Percentiles rank a stretch among this genome's conserved stretches.
Conservation (phyloP, 2,329 filamentous ascomycete genomes). For the Colletotrichum phormii region DNA sequence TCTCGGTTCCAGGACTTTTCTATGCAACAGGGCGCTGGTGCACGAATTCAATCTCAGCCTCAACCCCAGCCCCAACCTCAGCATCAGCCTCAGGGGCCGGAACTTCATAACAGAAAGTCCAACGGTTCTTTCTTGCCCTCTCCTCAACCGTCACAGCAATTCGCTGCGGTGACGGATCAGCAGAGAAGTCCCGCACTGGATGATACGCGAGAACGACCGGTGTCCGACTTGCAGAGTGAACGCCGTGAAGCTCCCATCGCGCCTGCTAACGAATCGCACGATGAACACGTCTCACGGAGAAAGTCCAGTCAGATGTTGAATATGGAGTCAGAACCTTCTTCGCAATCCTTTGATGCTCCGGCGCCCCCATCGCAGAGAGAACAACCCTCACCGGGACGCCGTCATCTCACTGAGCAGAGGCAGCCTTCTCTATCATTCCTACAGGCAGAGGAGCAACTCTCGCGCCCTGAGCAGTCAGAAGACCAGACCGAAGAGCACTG, state of each 20-base stretch:
- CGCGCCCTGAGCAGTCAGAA: neutral
- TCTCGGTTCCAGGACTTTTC: slow-evolving; percentile 8
- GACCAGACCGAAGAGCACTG: neutral
- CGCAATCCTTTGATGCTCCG: neutral
- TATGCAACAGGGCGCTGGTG: slow-evolving; percentile 1
- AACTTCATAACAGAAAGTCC: neutral
- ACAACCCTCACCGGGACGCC: neutral
- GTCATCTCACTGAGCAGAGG: neutral
- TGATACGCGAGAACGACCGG: neutral
- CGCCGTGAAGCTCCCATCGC: neutral
- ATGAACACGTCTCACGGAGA: neutral
- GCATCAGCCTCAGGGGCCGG: neutral
- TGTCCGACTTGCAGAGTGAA: neutral
- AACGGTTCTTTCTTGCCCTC: neutral
- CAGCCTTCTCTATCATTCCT: neutral
- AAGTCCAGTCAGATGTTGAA: neutral
- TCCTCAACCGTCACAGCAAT: slow-evolving; percentile 4
- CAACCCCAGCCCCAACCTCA: neutral
- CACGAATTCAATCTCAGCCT: neutral
- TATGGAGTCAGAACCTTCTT: neutral
- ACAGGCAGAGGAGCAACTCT: neutral
- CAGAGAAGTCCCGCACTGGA: neutral
- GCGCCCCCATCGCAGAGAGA: neutral
- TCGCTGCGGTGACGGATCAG: neutral
- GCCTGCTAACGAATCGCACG: neutral